Evolutionary conservation across 306 rosid genomes (phyloP).

Genomic region (Dryas alaskensis): DNA sequence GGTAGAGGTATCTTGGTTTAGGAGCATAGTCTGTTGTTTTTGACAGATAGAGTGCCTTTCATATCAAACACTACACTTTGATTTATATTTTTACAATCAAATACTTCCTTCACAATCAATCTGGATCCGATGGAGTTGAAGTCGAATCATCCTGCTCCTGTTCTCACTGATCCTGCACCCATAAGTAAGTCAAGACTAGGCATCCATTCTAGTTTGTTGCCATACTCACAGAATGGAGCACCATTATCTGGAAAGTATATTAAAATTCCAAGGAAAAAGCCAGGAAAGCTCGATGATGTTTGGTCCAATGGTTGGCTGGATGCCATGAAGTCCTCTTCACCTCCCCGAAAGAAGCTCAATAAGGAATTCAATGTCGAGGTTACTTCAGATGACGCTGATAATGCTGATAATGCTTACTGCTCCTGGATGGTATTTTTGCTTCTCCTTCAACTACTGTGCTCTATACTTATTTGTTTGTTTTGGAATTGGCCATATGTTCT

Average conservation of each 20-base stretch:
- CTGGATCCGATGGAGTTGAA: constrained; percentile 68
- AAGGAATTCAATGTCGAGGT: constrained; percentile 46
- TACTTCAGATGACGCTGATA: constrained; percentile 56
- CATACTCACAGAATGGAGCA: constrained; percentile 61
- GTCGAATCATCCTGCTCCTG: constrained; percentile 56
- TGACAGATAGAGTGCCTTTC: constrained; percentile 2
- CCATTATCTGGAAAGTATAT: constrained; percentile 50
- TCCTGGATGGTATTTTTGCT: constrained; percentile 61
- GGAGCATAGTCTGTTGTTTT: constrained; percentile 8
- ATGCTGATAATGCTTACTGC: constrained; percentile 43
- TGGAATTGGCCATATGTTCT: background rate
- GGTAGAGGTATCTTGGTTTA: constrained; percentile 35
- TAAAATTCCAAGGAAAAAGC: constrained; percentile 57
- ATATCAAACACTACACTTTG: background rate
- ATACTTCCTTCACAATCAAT: background rate
- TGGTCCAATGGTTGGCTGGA: constrained; percentile 88
- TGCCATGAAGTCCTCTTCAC: constrained; percentile 94
- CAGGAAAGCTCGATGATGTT: constrained; percentile 69
- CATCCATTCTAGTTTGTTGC: constrained; percentile 47
- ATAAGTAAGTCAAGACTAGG: constrained; percentile 78
- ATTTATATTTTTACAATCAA: background rate
- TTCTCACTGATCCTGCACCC: constrained; percentile 70
- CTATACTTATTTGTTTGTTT: background rate
- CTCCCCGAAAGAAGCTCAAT: constrained; percentile 68
- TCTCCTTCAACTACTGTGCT: background rate